These are phyloP conservation scores for Dalbergia cultrata DNA, from an alignment of 306 rosid genomes.

Conservation along the genomic window DNA sequence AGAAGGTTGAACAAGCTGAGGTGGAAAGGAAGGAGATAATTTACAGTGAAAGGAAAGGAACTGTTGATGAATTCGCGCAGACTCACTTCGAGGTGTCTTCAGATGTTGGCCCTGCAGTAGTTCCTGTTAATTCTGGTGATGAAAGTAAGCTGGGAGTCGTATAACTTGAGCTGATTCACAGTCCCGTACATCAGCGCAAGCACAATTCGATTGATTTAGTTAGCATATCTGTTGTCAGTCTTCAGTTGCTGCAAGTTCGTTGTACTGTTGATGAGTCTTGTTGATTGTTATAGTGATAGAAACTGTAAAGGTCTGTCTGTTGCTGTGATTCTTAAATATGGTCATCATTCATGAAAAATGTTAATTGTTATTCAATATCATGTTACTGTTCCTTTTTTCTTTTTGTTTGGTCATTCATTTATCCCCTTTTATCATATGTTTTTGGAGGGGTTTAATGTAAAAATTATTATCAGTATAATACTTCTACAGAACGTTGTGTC, in stretches of 20 bases:
- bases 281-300: slow-evolving; percentile 36
- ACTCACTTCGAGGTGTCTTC: slow-evolving; percentile 41
- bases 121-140: slow-evolving; percentile 66
- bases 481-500: background rate
- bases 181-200: slow-evolving; percentile 25
- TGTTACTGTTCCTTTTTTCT: slow-evolving; percentile 5
- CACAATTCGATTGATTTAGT: slow-evolving; percentile 28
- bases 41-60: slow-evolving; percentile 60
- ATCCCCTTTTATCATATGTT: background rate
- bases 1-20: slow-evolving; percentile 78
- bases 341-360: slow-evolving; percentile 38
- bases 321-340: slow-evolving; percentile 23
- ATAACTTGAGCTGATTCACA: slow-evolving; percentile 40
- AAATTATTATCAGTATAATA: slow-evolving; percentile 3
- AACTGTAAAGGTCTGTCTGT: slow-evolving; percentile 40
- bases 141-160: slow-evolving; percentile 51
- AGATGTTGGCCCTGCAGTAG: slow-evolving; percentile 55
- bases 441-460: slow-evolving; percentile 8
- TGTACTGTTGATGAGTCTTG: slow-evolving; percentile 31
- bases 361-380: slow-evolving; percentile 40
- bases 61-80: slow-evolving; percentile 44
- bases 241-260: slow-evolving; percentile 24
- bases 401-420: slow-evolving; percentile 17
- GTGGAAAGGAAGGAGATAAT: slow-evolving; percentile 60
- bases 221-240: slow-evolving; percentile 27